Percentiles rank a stretch among this genome's conserved stretches.
These are phyloP conservation scores for Pulveroboletus sp. DNA, from an alignment of 768 basidiomycete genomes.

Conservation along the genomic window DNA sequence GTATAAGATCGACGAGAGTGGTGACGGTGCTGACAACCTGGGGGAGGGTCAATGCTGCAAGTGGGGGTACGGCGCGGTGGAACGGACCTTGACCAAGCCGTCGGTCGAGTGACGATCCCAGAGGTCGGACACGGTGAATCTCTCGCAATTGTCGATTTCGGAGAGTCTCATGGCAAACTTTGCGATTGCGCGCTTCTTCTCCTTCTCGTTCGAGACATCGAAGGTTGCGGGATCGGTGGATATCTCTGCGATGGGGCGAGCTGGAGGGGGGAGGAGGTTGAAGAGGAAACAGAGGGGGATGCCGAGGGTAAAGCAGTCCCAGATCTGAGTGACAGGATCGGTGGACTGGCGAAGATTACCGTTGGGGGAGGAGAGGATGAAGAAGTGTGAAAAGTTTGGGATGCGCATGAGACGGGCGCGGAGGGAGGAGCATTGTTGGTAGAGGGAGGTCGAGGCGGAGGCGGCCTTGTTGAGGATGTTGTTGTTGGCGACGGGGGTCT, in stretches of 20 bases:
- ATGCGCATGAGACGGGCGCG: constrained; percentile 76
- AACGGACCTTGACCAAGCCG: constrained; percentile 85
- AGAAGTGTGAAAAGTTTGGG: constrained; percentile 67
- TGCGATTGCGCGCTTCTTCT: constrained; percentile 87
- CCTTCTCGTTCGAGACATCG: constrained; percentile 71
- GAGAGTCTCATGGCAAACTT: constrained; percentile 88
- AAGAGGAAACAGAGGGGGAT: constrained; percentile 94
- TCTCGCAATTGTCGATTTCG: constrained; percentile 64
- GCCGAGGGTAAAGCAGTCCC: constrained; percentile 91
- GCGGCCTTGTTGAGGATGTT: constrained; percentile 89
- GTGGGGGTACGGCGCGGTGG: not conserved
- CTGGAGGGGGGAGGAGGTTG: constrained; percentile 71
- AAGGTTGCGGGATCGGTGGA: constrained; percentile 62
- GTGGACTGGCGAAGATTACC: constrained; percentile 69
- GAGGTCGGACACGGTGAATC: constrained; percentile 88
- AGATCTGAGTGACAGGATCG: constrained; percentile 91
- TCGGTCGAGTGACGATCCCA: constrained; percentile 90
- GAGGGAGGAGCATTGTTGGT: constrained; percentile 85
- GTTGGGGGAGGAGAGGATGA: constrained; percentile 51
- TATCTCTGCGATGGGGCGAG: constrained; percentile 45
- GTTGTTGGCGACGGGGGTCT: constrained; percentile 72
- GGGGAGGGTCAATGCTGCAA: not conserved
- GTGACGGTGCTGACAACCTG: constrained; percentile 90
- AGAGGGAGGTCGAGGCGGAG: constrained; percentile 83
- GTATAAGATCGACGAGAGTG: constrained; percentile 74